Evolutionary conservation across 345 rosid genomes (phyloP).

Genomic region (Lepidium africanum): DNA sequence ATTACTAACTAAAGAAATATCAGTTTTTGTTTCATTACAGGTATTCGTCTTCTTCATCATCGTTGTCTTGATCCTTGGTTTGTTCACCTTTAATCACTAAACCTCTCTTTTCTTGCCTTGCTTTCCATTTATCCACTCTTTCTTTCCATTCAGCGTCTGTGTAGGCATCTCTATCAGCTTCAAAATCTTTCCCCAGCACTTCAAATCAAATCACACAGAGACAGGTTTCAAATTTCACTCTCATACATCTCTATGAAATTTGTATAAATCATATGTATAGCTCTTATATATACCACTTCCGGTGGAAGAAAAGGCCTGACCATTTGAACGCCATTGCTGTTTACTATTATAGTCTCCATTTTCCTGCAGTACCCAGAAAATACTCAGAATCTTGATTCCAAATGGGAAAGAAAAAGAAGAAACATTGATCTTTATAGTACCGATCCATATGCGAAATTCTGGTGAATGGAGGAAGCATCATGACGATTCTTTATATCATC

Average conservation of each 20-base stretch:
- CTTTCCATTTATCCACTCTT: conserved; percentile 88
- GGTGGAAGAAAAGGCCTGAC: conserved; percentile 56
- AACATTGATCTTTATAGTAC: background rate
- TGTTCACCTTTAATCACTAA: conserved; percentile 51
- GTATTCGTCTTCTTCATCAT: conserved; percentile 74
- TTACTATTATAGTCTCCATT: conserved; percentile 44
- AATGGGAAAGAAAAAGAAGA: background rate
- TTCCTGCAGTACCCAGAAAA: conserved; percentile 42
- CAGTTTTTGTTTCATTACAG: conserved; percentile 32
- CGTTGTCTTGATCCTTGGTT: conserved; percentile 50
- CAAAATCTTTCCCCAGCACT: conserved; percentile 69
- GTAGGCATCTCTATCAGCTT: conserved; percentile 62
- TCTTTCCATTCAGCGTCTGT: conserved; percentile 89
- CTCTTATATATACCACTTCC: conserved; percentile 53
- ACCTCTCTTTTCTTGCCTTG: conserved; percentile 88
- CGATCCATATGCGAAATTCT: conserved; percentile 28
- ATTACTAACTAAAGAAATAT: background rate
- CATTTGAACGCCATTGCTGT: conserved; percentile 44
- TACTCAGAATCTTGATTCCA: background rate
- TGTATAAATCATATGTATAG: background rate
- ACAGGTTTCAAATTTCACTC: background rate
- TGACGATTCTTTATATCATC: conserved; percentile 45
- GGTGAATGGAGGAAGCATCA: conserved; percentile 32
- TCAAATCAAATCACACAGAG: background rate
- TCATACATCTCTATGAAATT: background rate